Evolutionary conservation across 106 monocot genomes (phyloP).

Genomic region (Amphibolis antarctica): DNA sequence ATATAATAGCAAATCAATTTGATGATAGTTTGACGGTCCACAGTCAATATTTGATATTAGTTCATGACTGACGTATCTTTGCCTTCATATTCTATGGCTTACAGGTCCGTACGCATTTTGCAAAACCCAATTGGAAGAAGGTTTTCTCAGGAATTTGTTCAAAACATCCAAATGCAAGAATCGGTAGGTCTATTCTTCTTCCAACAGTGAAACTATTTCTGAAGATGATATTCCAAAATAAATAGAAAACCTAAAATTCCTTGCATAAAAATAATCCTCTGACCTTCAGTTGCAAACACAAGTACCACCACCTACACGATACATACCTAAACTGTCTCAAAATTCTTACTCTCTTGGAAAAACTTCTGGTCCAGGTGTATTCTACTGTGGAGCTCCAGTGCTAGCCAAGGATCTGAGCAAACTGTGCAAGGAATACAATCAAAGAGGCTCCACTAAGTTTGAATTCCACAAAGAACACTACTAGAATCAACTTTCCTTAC

Average conservation of each 20-base stretch:
- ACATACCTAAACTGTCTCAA: too few relatives aligned
- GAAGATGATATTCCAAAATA: too few relatives aligned
- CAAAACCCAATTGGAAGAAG: slow-evolving; percentile 91
- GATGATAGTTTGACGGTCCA: neutral
- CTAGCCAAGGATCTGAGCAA: slow-evolving; percentile 75
- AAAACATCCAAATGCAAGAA: slow-evolving; percentile 76
- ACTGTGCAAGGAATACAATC: slow-evolving; percentile 82
- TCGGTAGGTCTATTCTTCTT: slow-evolving; percentile 37
- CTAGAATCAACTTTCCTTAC: slow-evolving; percentile 12
- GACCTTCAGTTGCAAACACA: too few relatives aligned
- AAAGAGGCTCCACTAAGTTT: slow-evolving; percentile 57
- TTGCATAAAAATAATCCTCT: too few relatives aligned
- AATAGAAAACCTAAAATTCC: too few relatives aligned
- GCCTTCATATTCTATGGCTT: neutral
- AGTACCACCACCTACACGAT: too few relatives aligned
- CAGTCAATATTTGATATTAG: neutral
- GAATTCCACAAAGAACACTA: slow-evolving; percentile 94
- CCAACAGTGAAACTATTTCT: neutral
- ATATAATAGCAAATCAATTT: too few relatives aligned
- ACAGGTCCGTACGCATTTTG: slow-evolving; percentile 85
- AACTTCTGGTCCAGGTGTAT: slow-evolving; percentile 48
- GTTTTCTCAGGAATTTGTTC: slow-evolving; percentile 64
- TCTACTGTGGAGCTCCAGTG: slow-evolving; percentile 79
- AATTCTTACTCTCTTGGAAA: neutral
- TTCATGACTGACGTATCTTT: neutral